Evolutionary conservation across 345 rosid species (phyloP).

Genomic region (Eucalyptus fibrosa): DNA sequence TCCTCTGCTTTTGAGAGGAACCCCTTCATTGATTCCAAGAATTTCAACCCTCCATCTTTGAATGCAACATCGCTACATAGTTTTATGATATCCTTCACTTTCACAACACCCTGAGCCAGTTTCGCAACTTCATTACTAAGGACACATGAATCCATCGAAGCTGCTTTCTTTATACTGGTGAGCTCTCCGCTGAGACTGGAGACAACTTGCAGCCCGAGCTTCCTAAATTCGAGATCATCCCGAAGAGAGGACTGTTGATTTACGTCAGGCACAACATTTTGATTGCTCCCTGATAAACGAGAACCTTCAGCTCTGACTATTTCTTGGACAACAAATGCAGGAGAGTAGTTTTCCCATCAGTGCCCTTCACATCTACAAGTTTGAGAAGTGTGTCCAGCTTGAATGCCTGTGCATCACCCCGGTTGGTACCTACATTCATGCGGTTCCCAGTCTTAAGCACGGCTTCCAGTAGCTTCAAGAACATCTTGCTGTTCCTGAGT

Average conservation of each 20-base stretch:
- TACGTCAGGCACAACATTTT: constrained; percentile 3
- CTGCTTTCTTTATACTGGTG: constrained; percentile 74
- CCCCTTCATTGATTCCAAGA: constrained; percentile 45
- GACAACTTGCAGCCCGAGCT: constrained; percentile 83
- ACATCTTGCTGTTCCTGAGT: constrained; percentile 68
- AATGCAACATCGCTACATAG: constrained; percentile 14
- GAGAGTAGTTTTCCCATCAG: constrained; percentile 86
- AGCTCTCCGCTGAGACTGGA: constrained; percentile 78
- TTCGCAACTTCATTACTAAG: constrained; percentile 45
- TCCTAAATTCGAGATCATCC: constrained; percentile 56
- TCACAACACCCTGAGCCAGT: constrained; percentile 39
- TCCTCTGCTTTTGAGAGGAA: constrained; percentile 62
- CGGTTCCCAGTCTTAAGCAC: constrained; percentile 90
- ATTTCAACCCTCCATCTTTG: constrained; percentile 21
- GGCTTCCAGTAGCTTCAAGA: constrained; percentile 85
- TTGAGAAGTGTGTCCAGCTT: constrained; percentile 92
- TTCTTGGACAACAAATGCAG: constrained; percentile 89
- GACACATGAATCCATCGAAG: constrained; percentile 69
- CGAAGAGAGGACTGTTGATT: constrained; percentile 26
- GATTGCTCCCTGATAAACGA: constrained; percentile 20
- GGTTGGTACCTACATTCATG: constrained; percentile 91
- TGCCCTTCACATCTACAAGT: constrained; percentile 75
- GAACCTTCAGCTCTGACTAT: constrained; percentile 78
- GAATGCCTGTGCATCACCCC: constrained; percentile 91
- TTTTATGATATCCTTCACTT: constrained; percentile 35